phyloP scores from a whole-genome alignment of 129 eudicot species.

The Helianthus tuberosus region DNA sequence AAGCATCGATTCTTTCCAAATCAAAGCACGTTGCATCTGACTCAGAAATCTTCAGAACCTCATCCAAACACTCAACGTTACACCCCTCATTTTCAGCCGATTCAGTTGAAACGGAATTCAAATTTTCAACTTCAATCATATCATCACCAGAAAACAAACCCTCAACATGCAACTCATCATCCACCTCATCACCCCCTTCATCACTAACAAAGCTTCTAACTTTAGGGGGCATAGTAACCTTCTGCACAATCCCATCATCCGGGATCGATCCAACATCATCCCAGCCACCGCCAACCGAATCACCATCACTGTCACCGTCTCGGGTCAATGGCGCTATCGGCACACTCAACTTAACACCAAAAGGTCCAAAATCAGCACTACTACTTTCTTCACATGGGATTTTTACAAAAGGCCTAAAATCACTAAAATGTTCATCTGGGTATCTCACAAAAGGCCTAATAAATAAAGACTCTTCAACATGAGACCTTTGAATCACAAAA shows the following conservation, averaged over 20 bases:
- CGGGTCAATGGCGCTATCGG: conserved; percentile 63
- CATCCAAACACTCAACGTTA: conserved; percentile 13
- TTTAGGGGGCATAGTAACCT: conserved; percentile 38
- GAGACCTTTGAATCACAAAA: conserved; percentile 30
- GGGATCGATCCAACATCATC: conserved; percentile 11
- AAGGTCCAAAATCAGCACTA: conserved; percentile 1
- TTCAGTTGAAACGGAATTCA: conserved; percentile 7
- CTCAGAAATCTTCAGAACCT: not conserved
- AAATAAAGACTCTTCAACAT: conserved; percentile 18
- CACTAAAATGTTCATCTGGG: conserved; percentile 21
- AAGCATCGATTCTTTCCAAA: conserved; percentile 16
- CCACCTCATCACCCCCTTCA: conserved; percentile 35
- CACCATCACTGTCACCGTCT: conserved; percentile 43
- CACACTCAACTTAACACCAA: conserved; percentile 22
- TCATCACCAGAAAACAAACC: conserved; percentile 12
- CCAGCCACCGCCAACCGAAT: conserved; percentile 40
- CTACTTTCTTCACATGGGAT: conserved; percentile 34
- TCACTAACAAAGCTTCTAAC: conserved; percentile 34
- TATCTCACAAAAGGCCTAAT: conserved; percentile 38
- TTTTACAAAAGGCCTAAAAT: conserved; percentile 35
- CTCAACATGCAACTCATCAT: conserved; percentile 28
- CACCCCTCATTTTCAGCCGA: not conserved
- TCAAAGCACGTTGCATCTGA: conserved; percentile 12
- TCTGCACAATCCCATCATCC: conserved; percentile 29
- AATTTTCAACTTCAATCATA: not conserved